Base-by-base conservation (phyloP, 2,329 filamentous ascomycete genomes). In the Aspergillus sp. region DNA sequence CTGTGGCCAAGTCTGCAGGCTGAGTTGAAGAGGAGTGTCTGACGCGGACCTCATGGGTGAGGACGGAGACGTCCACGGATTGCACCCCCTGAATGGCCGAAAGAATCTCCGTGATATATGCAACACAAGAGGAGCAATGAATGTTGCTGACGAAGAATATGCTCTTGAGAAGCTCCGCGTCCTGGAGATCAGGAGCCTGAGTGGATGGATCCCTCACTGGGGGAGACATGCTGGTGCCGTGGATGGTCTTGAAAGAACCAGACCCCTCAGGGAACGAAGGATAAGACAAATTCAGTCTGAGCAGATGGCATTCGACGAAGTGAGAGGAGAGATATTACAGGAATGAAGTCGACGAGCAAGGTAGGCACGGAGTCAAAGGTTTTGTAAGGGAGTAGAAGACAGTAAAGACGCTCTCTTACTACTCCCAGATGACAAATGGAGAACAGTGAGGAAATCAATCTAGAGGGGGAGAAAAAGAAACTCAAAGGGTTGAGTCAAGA, bases 51-150 rank as follows among this genome's bases (percentile, higher is more conserved):
- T 75, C 69, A 41, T 77, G 70, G 8, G 70, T 72, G 42, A 77
- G 61, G 32, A 77, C 71, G 17, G 71, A 75, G 51, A 76, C 70
- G 50, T 76, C 70, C 45, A 77, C 63, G 22, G 62, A 56, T 10
- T 56, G 56, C 43, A 76, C 65, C 4, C 72, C 64, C 13, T 61
- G 61, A 4, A 70, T 61, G 40, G 69, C 65, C 0, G 65, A 67
- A 1, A 79, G 63, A n/a, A 76, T 66, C 60, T 75, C 73, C 32
- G 70, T 69, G 44, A 76, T 70, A 58, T 76, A 74, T 43, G 73
- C 64, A 19, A 78, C 73, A 52, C 76, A 79, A 17, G 75, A 78
- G 14, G 75, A 64, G 58, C 76, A 79, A 59, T 79, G 76, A 36
- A 79, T 71, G 53, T 79, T 79, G 52, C 72, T 73, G 46, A 77